phyloP scores from a whole-genome alignment of 139 green algal species.

The Picochlorum sp. region DNA sequence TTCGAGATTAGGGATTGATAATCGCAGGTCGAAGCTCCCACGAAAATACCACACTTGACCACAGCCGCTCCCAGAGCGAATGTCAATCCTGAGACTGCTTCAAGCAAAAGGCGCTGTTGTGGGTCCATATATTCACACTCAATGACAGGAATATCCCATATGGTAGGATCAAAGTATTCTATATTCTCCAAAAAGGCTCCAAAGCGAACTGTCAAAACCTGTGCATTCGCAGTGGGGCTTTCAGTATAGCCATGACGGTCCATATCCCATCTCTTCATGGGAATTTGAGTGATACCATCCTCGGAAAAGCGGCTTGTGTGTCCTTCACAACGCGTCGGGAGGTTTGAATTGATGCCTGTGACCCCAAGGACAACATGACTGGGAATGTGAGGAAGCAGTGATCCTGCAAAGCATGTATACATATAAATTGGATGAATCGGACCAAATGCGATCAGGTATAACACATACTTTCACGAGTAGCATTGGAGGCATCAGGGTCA shows the following conservation, averaged over 20 bases:
- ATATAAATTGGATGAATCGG: too few relatives aligned
- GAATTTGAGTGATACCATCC: too few relatives aligned
- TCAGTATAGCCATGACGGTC: not conserved
- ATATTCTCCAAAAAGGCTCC: constrained; percentile 28
- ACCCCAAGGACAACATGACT: too few relatives aligned
- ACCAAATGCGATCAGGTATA: too few relatives aligned
- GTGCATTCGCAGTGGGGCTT: not conserved
- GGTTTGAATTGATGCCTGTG: too few relatives aligned
- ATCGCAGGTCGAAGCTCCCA: constrained; percentile 33
- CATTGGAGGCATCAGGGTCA: too few relatives aligned
- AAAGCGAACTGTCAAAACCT: constrained; percentile 13
- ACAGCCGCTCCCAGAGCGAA: constrained; percentile 3
- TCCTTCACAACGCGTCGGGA: too few relatives aligned
- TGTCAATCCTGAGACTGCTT: constrained; percentile 12
- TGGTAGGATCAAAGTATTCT: constrained; percentile 44
- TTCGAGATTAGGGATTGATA: not conserved
- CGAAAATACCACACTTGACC: constrained; percentile 58
- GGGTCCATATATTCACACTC: constrained; percentile 54
- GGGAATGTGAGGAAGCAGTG: too few relatives aligned
- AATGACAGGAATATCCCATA: constrained; percentile 39
- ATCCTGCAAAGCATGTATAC: too few relatives aligned
- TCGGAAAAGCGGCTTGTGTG: too few relatives aligned
- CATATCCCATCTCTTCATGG: too few relatives aligned
- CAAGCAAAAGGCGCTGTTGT: constrained; percentile 48
- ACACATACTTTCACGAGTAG: too few relatives aligned